These are phyloP conservation scores for Halenospora varia DNA, from an alignment of 495 filamentous ascomycete species.

Conservation along the genomic window DNA sequence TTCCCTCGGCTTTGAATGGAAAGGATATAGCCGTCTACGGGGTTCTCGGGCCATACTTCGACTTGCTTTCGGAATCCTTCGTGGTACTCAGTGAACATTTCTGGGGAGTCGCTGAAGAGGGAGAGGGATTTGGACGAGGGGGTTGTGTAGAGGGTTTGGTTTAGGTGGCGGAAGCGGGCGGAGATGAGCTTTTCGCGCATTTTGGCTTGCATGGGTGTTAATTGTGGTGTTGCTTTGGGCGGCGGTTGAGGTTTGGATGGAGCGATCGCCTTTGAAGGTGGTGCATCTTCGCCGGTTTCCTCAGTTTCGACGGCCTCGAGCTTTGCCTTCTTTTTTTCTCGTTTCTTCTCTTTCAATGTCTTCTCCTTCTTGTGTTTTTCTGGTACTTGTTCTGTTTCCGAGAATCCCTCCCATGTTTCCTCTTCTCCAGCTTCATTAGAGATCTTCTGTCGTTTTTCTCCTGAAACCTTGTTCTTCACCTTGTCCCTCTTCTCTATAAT, in stretches of 20 bases:
- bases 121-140: slow-evolving; percentile 73
- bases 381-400: no score
- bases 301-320: slow-evolving; percentile 8
- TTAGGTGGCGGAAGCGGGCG: slow-evolving; percentile 94
- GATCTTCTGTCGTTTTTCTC: slow-evolving; percentile 40
- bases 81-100: slow-evolving; percentile 93
- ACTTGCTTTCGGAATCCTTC: slow-evolving; percentile 93
- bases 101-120: slow-evolving; percentile 75
- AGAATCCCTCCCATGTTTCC: slow-evolving; percentile 15
- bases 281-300: not conserved
- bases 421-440: slow-evolving; percentile 33
- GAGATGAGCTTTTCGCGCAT: slow-evolving; percentile 93
- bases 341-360: slow-evolving; percentile 21
- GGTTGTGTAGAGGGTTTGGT: slow-evolving; percentile 91
- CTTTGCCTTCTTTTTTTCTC: slow-evolving; percentile 24
- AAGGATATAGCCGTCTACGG: slow-evolving; percentile 75
- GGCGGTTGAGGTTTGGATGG: not conserved
- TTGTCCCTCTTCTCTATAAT: slow-evolving; percentile 66
- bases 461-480: slow-evolving; percentile 13
- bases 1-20: slow-evolving; percentile 41
- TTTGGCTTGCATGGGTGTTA: slow-evolving; percentile 86
- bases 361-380: no score
- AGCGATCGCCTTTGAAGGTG: not conserved
- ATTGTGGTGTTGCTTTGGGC: slow-evolving; percentile 30
- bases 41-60: slow-evolving; percentile 92